Base-by-base conservation (phyloP, 2,329 filamentous ascomycete species). In the Alternaria alternata region DNA sequence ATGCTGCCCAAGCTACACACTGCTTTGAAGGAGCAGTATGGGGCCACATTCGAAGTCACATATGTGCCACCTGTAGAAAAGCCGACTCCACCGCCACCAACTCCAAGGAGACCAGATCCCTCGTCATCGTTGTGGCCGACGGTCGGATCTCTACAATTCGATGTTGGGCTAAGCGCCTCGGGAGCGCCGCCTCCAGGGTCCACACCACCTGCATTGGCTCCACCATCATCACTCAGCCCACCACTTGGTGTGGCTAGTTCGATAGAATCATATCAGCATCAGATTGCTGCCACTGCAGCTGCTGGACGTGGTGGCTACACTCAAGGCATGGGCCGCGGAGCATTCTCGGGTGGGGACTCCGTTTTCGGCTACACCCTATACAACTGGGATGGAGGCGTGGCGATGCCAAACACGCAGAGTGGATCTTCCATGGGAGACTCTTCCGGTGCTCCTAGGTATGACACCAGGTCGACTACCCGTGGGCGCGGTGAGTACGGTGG, bases 1-100 rank as follows among this genome's bases (percentile, higher is more conserved):
- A 51, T 59, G 32, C 51, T 67, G 8, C 41, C 52, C 26, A 41
- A 43, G 39, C 18, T 67, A 9, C 59, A 62, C 26, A 28, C 20
- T 4, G 43, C 46, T 3, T 36, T 65, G 32, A 42, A 63, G 20
- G 57, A 51, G 18, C 51, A 46, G 16, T 54, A 51, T 22, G 55
- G 55, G 9, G 42, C 47, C 32, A 56, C 42, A 24, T 39, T 53
- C 39, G n/a, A 30, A 26, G 34, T 55, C 26, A 24, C 43, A 26
- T 41, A 55, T n/a, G 46, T 42, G 28, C 28, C 28, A 16, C 44
- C 22, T 30, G 28, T 30, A 30, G 11, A 30, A 11, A 30, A 30
- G 28, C 26, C 51, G 16, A 38, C 44, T 26, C 11, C 9, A 24
- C 18, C n/a, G 3, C 11, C 39, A 14, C 11, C 39, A 24, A 12